Evolutionary conservation across 2,329 filamentous ascomycete genomes (phyloP).

Genomic region (Arthrobotrys sinensis): DNA sequence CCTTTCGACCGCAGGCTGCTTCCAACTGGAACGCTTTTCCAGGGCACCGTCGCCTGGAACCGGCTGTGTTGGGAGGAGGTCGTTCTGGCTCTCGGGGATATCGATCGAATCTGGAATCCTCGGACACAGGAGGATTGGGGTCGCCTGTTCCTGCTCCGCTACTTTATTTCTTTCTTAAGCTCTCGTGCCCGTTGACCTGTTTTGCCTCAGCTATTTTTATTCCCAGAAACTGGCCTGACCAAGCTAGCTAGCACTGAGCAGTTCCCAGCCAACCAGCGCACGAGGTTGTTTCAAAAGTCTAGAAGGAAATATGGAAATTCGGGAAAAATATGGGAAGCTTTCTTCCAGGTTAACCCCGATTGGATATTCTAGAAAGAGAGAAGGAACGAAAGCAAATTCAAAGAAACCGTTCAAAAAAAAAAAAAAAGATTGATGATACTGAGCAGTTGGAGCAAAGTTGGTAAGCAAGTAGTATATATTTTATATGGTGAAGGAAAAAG

Average conservation of each 20-base stretch:
- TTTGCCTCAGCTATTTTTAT: constrained; percentile 61
- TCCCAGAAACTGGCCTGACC: constrained; percentile 52
- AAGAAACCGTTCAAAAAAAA: no score
- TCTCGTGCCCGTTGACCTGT: constrained; percentile 48
- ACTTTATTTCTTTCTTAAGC: constrained; percentile 18
- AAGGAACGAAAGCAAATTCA: no score
- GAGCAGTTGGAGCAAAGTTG: no score
- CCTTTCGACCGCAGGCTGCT: constrained; percentile 39
- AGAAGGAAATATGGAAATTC: constrained; percentile 13
- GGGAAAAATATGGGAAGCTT: constrained; percentile 6
- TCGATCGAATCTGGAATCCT: constrained; percentile 40
- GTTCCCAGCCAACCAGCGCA: constrained; percentile 39
- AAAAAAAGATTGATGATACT: no score
- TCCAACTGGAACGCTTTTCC: constrained; percentile 56
- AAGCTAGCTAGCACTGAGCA: constrained; percentile 26
- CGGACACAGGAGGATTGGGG: constrained; percentile 7
- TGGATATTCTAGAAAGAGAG: not conserved
- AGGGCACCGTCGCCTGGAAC: constrained; percentile 56
- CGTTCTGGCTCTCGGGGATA: constrained; percentile 49
- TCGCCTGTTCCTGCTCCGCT: constrained; percentile 6
- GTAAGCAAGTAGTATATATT: not conserved
- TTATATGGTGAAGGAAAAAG: constrained; percentile 9
- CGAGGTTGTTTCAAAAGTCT: constrained; percentile 40
- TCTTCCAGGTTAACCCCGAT: no score
- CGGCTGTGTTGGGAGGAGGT: constrained; percentile 48